Evolutionary conservation across 345 rosid species (phyloP).

Genomic region (Hibiscus mutabilis): DNA sequence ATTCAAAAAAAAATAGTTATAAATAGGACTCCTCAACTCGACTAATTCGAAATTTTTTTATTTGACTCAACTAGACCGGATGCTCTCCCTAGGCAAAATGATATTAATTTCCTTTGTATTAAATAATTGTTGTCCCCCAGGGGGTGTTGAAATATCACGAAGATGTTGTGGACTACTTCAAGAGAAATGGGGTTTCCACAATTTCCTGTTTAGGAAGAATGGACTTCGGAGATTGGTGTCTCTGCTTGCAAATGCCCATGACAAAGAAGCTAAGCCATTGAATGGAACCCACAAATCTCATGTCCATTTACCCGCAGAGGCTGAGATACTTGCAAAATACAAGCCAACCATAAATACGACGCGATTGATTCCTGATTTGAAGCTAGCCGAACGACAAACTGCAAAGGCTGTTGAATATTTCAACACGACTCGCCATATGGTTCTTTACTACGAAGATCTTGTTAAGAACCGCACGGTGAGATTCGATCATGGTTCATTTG

Average conservation of each 20-base stretch:
- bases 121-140: slow-evolving; percentile 22
- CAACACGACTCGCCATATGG: slow-evolving; percentile 28
- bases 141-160: slow-evolving; percentile 78
- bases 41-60: too few relatives aligned
- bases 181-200: slow-evolving; percentile 66
- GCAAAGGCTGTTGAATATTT: slow-evolving; percentile 29
- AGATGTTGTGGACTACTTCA: slow-evolving; percentile 75
- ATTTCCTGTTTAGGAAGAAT: slow-evolving; percentile 89
- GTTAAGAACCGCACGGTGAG: slow-evolving; percentile 24
- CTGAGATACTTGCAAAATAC: slow-evolving; percentile 31
- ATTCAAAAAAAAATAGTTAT: too few relatives aligned
- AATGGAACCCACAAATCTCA: slow-evolving; percentile 99
- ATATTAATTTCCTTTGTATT: too few relatives aligned
- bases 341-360: slow-evolving; percentile 29
- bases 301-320: slow-evolving; percentile 52
- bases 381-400: slow-evolving; percentile 22
- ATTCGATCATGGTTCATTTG: not conserved
- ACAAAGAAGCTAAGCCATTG: slow-evolving; percentile 56
- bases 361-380: slow-evolving; percentile 24
- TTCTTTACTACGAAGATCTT: slow-evolving; percentile 35
- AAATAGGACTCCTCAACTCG: too few relatives aligned
- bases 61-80: too few relatives aligned
- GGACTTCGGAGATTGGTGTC: slow-evolving; percentile 82
- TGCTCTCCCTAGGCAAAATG: too few relatives aligned
- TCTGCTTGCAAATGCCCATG: slow-evolving; percentile 81